Evolutionary conservation across 2,329 filamentous ascomycete species (phyloP).

Genomic region (Rhinocladiella mackenziei): DNA sequence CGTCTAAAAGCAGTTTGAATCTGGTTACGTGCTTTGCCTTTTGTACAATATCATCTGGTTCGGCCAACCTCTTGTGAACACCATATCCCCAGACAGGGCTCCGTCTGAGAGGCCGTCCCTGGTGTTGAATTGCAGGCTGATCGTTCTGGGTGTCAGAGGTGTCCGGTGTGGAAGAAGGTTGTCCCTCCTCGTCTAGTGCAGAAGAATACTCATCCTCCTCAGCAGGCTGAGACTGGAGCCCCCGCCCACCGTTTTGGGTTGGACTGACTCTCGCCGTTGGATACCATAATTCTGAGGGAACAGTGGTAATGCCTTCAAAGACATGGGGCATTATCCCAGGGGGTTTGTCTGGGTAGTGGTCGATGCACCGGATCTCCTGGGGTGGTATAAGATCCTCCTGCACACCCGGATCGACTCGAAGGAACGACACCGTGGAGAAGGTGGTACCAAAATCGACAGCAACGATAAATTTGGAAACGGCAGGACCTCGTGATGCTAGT

Average conservation of each 20-base stretch:
- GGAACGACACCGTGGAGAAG: slow-evolving; percentile 91
- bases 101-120: neutral
- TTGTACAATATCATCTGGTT: neutral
- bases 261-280: neutral
- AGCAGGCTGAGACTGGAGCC: neutral
- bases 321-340: slow-evolving; percentile 73
- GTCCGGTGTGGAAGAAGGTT: neutral
- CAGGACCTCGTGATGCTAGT: neutral
- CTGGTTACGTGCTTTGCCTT: neutral
- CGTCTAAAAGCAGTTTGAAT: slow-evolving; percentile 12
- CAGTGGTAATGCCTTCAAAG: neutral
- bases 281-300: slow-evolving; percentile 7
- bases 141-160: neutral
- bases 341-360: slow-evolving; percentile 80
- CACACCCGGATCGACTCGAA: neutral
- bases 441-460: slow-evolving; percentile 98
- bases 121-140: neutral
- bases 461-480: slow-evolving; percentile 69
- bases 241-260: neutral
- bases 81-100: slow-evolving; percentile 6
- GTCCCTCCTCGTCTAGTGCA: slow-evolving; percentile 1
- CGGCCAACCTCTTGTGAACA: neutral
- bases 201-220: neutral
- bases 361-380: slow-evolving; percentile 97
- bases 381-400: slow-evolving; percentile 55